Conservation (phyloP, 495 filamentous ascomycete species). For the Filosporella fistucella region DNA sequence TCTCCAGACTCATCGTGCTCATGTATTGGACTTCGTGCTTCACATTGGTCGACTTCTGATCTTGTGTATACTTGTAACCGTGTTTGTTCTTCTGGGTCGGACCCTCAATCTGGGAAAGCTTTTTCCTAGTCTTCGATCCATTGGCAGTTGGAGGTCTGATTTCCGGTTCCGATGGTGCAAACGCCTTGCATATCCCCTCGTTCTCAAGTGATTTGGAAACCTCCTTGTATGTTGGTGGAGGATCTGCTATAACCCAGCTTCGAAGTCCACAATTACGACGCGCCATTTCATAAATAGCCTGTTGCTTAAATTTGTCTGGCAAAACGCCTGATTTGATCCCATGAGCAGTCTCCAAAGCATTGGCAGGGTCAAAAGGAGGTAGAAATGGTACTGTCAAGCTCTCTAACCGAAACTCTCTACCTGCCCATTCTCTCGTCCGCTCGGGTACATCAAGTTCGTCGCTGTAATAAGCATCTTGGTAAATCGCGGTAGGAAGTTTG, state of each 20-base stretch:
- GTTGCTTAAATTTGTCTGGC: conserved; percentile 45
- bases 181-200: too few relatives aligned
- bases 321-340: conserved; percentile 43
- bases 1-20: conserved; percentile 91
- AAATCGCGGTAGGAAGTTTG: conserved; percentile 54
- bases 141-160: neutral
- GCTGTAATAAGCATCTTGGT: conserved; percentile 85
- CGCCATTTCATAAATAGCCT: conserved; percentile 41
- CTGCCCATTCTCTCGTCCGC: conserved; percentile 76
- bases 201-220: too few relatives aligned
- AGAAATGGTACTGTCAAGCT: conserved; percentile 72
- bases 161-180: conserved; percentile 45
- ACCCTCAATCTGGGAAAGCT: conserved; percentile 82
- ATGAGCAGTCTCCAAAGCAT: conserved; percentile 46
- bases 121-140: conserved; percentile 23
- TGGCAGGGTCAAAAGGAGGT: conserved; percentile 70
- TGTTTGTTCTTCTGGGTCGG: conserved; percentile 81
- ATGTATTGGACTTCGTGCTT: conserved; percentile 89
- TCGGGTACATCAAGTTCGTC: conserved; percentile 83
- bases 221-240: conserved; percentile 67
- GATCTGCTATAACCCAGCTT: conserved; percentile 60
- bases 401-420: conserved; percentile 76
- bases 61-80: conserved; percentile 86
- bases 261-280: conserved; percentile 48
- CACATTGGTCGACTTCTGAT: conserved; percentile 66